A percentile compares a stretch with the other conserved stretches of the same genome.
These are phyloP conservation scores for Infundibulicybe gibba DNA, from an alignment of 768 basidiomycete genomes.

Conservation along the genomic window DNA sequence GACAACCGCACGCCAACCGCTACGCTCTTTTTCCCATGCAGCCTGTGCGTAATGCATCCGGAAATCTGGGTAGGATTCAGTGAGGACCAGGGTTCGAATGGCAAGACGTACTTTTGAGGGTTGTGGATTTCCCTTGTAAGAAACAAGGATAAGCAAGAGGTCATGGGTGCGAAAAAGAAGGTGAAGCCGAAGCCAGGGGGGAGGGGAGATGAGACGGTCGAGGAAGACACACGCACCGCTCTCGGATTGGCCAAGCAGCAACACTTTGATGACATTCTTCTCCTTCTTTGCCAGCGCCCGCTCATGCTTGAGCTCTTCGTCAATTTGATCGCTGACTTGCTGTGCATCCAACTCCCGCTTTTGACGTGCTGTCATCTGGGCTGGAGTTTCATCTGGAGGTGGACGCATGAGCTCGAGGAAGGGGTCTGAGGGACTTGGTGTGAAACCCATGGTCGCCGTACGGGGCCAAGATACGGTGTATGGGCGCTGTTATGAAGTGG, in stretches of 20 bases:
- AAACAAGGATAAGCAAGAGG: too few relatives aligned
- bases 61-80: slow-evolving; percentile 45
- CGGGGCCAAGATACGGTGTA: background rate
- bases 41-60: slow-evolving; percentile 62
- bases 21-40: slow-evolving; percentile 65
- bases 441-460: slow-evolving; percentile 25
- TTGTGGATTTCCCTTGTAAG: slow-evolving; percentile 60
- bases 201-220: too few relatives aligned
- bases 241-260: slow-evolving; percentile 65
- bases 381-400: slow-evolving; percentile 49
- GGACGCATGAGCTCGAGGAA: slow-evolving; percentile 45
- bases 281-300: slow-evolving; percentile 38
- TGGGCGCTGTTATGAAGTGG: slow-evolving; percentile 3
- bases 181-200: background rate
- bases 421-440: slow-evolving; percentile 34
- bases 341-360: slow-evolving; percentile 47
- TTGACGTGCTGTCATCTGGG: slow-evolving; percentile 41
- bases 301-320: slow-evolving; percentile 54
- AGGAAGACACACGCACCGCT: too few relatives aligned
- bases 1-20: slow-evolving; percentile 73
- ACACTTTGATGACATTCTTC: slow-evolving; percentile 47
- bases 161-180: too few relatives aligned
- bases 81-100: slow-evolving; percentile 3
- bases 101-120: slow-evolving; percentile 50
- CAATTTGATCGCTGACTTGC: slow-evolving; percentile 51